phyloP scores from a whole-genome alignment of 441 rosid species.

The Populus tomentosa region DNA sequence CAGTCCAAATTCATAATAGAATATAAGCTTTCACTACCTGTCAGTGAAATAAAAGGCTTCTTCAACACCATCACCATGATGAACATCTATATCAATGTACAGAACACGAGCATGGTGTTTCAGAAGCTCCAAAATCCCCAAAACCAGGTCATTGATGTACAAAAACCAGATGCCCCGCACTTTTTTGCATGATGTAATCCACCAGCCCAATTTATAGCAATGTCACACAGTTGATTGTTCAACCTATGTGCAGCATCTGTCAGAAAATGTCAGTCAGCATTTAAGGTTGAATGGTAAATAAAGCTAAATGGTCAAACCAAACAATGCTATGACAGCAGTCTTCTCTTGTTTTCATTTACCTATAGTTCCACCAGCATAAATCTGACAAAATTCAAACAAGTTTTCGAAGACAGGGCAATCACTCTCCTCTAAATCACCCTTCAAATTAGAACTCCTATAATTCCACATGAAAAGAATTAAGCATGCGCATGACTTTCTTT shows the following conservation, averaged over 20 bases:
- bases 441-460: no score
- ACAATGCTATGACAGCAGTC: not conserved
- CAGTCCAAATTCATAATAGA: constrained; percentile 8
- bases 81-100: constrained; percentile 95
- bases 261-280: constrained; percentile 11
- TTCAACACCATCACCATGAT: constrained; percentile 99
- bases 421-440: no score
- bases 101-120: constrained; percentile 88
- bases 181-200: constrained; percentile 98
- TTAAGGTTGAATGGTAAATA: constrained; percentile 2
- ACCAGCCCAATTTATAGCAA: constrained; percentile 99
- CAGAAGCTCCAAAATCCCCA: constrained; percentile 91
- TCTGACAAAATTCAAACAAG: constrained; percentile 94
- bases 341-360: constrained; percentile 38
- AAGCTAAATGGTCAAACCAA: not conserved
- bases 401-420: constrained; percentile 98
- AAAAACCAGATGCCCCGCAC: constrained; percentile 96
- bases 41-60: constrained; percentile 98
- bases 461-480: no score
- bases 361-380: constrained; percentile 96
- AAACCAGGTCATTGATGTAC: constrained; percentile 94
- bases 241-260: constrained; percentile 91
- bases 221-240: constrained; percentile 88
- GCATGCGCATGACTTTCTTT: constrained; percentile 8
- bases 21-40: constrained; percentile 46